Base-by-base conservation (phyloP, 345 rosid genomes). In the Linum usitatissimum region DNA sequence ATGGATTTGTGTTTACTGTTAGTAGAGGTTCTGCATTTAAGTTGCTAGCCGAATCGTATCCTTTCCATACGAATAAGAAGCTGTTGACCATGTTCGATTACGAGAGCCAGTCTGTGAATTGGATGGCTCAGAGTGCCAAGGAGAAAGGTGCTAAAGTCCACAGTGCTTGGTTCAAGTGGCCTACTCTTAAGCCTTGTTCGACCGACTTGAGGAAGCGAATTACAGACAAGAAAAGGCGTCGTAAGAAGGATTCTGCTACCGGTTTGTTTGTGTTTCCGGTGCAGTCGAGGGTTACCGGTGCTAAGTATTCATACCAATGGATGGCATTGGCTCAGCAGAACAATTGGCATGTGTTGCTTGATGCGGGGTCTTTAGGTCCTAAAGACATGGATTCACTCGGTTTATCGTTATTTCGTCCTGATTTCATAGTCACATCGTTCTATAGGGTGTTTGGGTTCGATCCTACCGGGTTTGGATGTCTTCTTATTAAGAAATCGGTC, bases 331-430 rank as follows among this genome's bases (percentile, higher is more conserved):
- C 99, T 68, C 99, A 94, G 75, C 99, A 90, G 74, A 94, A 94
- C 72, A 79, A 85, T 65, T 94, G 99, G 99, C 99, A 94, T 64
- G 99, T 94, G 63, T 78, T 90, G 75, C 96, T 94, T 76, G 99
- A 94, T 68, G 99, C 99, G 36, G 99, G 99, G 2, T 83, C 99
- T 30, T 78, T 94, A 60, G 99, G 99, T 72, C 99, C 99, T 55
- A 94, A 94, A 70, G 99, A 94, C 69, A 94, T 94, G 99, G 99
- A 94, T 67, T 94, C 99, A 0, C 96, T 94, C 10, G 99, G 99
- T 28, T 70, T 94, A 72, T 94, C 99, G 39, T 75, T 94, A 76
- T 94, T 94, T 69, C 88, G 99, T 0, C 99, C 99, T 0, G 97
- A 94, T 81, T 94, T 94, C 63, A 90, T 94, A 64, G 73, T 94